Conservation (phyloP, 1,139 yeast species). For the Yamadazyma dendronema region DNA sequence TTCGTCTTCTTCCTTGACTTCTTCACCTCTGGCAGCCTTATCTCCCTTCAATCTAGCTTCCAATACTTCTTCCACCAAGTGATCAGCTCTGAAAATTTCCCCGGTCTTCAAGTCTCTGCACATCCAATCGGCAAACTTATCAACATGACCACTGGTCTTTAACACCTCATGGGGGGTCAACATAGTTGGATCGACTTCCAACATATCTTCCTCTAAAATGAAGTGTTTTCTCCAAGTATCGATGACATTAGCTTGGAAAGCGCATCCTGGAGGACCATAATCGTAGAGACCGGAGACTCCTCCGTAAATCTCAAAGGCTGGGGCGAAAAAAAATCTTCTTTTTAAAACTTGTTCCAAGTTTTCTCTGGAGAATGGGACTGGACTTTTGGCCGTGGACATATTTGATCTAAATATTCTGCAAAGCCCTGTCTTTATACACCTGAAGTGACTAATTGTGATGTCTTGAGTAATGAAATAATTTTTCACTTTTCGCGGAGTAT, state of each 20-base stretch:
- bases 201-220: constrained; percentile 96
- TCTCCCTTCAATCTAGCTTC: constrained; percentile 96
- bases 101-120: constrained; percentile 94
- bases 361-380: constrained; percentile 71
- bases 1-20: constrained; percentile 50
- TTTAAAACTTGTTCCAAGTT: constrained; percentile 85
- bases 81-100: constrained; percentile 98
- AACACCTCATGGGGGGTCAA: constrained; percentile 96
- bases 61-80: constrained; percentile 93
- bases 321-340: constrained; percentile 96
- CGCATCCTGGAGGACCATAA: constrained; percentile 99
- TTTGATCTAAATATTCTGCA: constrained; percentile 3
- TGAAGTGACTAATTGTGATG: constrained; percentile 4
- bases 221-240: constrained; percentile 98
- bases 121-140: constrained; percentile 99
- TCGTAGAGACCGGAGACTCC: constrained; percentile 98
- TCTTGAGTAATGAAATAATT: constrained; percentile 1
- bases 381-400: constrained; percentile 34
- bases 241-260: constrained; percentile 91
- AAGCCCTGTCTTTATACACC: constrained; percentile 1
- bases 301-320: constrained; percentile 95
- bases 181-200: constrained; percentile 97
- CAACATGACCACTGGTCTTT: constrained; percentile 98
- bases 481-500: background rate
- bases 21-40: constrained; percentile 86